Conservation (phyloP, 106 monocot species). For the Agapanthus africanus region DNA sequence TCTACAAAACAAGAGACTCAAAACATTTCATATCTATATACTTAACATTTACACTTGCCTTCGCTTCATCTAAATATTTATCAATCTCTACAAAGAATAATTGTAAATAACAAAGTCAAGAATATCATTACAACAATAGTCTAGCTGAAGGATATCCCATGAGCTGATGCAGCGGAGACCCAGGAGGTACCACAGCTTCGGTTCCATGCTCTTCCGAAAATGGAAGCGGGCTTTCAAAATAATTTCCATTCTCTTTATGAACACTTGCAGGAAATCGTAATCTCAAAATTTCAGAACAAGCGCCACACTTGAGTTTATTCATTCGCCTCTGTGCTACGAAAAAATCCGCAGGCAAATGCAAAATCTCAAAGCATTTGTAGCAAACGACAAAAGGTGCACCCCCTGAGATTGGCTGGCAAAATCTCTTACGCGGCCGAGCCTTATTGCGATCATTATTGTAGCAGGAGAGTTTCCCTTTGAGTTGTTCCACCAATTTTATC, state of each 20-base stretch:
- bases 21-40: too few species aligned
- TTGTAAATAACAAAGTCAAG: too few species aligned
- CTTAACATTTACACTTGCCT: too few species aligned
- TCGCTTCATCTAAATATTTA: too few species aligned
- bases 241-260: not conserved
- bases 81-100: too few species aligned
- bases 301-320: slow-evolving; percentile 50
- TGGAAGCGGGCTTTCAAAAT: slow-evolving; percentile 14
- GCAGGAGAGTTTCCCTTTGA: not conserved
- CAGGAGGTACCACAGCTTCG: slow-evolving; percentile 10
- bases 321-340: slow-evolving; percentile 25
- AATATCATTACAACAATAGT: too few species aligned
- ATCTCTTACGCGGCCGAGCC: slow-evolving; percentile 14
- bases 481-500: not conserved
- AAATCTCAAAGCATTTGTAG: slow-evolving; percentile 38
- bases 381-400: slow-evolving; percentile 68
- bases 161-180: slow-evolving; percentile 35
- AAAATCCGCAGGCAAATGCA: slow-evolving; percentile 63
- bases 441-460: slow-evolving; percentile 2
- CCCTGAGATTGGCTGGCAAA: slow-evolving; percentile 38
- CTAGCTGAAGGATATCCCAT: slow-evolving; percentile 70
- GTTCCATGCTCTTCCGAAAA: slow-evolving; percentile 15
- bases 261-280: slow-evolving; percentile 27
- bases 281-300: slow-evolving; percentile 38
- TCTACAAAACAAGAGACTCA: too few species aligned